These are phyloP conservation scores for Citrullus amarus DNA, from an alignment of 306 rosid species.

Conservation along the genomic window DNA sequence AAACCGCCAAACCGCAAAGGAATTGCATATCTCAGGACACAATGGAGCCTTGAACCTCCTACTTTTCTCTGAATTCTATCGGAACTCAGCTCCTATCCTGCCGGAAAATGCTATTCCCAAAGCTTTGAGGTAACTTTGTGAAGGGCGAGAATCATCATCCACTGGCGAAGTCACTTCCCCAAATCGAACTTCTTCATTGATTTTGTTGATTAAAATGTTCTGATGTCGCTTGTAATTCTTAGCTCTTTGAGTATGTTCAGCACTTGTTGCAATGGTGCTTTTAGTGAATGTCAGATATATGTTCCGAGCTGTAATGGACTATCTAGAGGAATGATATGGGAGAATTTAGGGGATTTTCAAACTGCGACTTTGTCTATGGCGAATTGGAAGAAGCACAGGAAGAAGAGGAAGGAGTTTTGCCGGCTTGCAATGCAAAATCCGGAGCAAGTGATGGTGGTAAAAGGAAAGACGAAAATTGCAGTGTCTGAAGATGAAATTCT, in stretches of 20 bases:
- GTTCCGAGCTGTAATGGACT: constrained; percentile 23
- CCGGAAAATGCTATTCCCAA: background rate
- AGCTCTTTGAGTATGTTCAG: constrained; percentile 39
- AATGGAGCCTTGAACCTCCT: background rate
- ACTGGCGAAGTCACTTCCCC: background rate
- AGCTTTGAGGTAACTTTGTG: background rate
- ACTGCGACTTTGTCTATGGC: constrained; percentile 24
- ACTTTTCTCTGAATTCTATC: background rate
- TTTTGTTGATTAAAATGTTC: constrained; percentile 7
- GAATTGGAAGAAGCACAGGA: constrained; percentile 36
- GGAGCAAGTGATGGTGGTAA: constrained; percentile 23
- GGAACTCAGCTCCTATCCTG: background rate
- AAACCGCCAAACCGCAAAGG: background rate
- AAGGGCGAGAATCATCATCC: background rate
- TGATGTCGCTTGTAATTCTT: constrained; percentile 38
- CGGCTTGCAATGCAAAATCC: constrained; percentile 26
- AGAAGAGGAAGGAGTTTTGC: constrained; percentile 24
- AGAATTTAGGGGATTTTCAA: constrained; percentile 33
- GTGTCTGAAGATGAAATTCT: constrained; percentile 59
- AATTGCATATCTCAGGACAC: background rate
- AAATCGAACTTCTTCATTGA: background rate
- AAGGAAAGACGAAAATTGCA: constrained; percentile 20
- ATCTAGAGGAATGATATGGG: constrained; percentile 17
- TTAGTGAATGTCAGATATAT: constrained; percentile 18
- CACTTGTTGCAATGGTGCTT: constrained; percentile 25